Percentiles rank a stretch among this genome's conserved stretches.
Conservation (phyloP, 2,329 filamentous ascomycete genomes). For the Phialophora expanda region DNA sequence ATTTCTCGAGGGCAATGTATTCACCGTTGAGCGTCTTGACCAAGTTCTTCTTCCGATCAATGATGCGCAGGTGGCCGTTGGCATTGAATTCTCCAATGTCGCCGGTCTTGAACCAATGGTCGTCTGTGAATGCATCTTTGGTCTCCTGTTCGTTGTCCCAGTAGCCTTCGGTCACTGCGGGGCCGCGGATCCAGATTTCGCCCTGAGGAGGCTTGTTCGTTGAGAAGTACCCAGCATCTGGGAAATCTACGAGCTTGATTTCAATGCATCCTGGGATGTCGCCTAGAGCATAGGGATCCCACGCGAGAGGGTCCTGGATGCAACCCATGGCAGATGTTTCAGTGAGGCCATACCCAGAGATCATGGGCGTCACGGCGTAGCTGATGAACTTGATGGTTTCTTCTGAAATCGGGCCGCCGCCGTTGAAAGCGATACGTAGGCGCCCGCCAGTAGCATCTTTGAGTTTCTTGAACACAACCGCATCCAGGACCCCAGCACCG, state of each 20-base stretch:
- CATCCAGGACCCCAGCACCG: constrained; percentile 73
- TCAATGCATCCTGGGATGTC: constrained; percentile 78
- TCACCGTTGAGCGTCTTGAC: constrained; percentile 95
- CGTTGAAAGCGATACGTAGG: constrained; percentile 90
- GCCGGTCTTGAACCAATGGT: constrained; percentile 97
- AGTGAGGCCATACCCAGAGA: constrained; percentile 90
- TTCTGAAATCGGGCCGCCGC: constrained; percentile 85
- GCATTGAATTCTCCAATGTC: constrained; percentile 90
- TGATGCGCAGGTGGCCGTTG: constrained; percentile 80
- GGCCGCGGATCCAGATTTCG: constrained; percentile 87
- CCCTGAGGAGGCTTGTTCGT: constrained; percentile 80
- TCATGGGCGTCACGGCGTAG: constrained; percentile 90
- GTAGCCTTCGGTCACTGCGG: constrained; percentile 76
- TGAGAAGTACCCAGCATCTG: constrained; percentile 83
- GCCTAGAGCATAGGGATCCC: constrained; percentile 77
- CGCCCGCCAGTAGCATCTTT: constrained; percentile 86
- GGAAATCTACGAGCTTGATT: constrained; percentile 87
- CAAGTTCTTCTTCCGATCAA: constrained; percentile 97
- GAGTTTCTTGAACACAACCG: constrained; percentile 88
- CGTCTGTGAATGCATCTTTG: constrained; percentile 73
- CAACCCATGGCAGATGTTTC: constrained; percentile 76
- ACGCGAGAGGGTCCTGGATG: constrained; percentile 75
- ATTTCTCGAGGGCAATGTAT: constrained; percentile 95
- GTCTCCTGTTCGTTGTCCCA: constrained; percentile 88
- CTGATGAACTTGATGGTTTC: constrained; percentile 91